Evolutionary conservation across 2,329 filamentous ascomycete species (phyloP).

Genomic region (Didymella pinodella): DNA sequence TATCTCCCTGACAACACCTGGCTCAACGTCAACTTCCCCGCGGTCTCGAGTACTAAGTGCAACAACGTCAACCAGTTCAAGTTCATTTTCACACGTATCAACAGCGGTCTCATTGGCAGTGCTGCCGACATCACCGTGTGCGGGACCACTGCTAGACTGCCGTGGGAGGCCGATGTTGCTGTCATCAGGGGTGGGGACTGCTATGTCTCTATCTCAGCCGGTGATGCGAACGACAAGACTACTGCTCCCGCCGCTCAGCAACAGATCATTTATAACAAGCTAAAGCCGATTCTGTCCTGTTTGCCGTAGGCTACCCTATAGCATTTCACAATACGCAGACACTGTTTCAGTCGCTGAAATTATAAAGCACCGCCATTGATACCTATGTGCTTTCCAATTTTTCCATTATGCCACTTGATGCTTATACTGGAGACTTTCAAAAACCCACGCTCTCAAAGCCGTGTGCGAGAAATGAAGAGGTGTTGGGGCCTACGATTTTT

Average conservation of each 20-base stretch:
- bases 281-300: constrained; percentile 40
- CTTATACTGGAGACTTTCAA: too few relatives aligned
- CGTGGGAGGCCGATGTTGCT: constrained; percentile 65
- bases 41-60: constrained; percentile 60
- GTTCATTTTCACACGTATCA: constrained; percentile 70
- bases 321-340: not conserved
- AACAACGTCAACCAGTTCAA: constrained; percentile 63
- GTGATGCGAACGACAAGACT: constrained; percentile 66
- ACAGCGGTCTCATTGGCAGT: constrained; percentile 51
- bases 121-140: constrained; percentile 66
- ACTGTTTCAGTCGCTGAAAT: not conserved
- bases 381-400: not conserved
- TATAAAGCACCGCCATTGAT: not conserved
- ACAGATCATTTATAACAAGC: constrained; percentile 36
- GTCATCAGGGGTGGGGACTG: constrained; percentile 58
- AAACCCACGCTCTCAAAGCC: too few relatives aligned
- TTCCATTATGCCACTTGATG: too few relatives aligned
- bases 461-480: too few relatives aligned
- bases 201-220: constrained; percentile 70
- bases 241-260: constrained; percentile 59
- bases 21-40: constrained; percentile 75
- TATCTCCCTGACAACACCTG: constrained; percentile 69
- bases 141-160: constrained; percentile 59
- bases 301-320: constrained; percentile 7
- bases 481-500: too few relatives aligned